Conservation (phyloP, 768 basidiomycete species). For the Pisolithus marmoratus region DNA sequence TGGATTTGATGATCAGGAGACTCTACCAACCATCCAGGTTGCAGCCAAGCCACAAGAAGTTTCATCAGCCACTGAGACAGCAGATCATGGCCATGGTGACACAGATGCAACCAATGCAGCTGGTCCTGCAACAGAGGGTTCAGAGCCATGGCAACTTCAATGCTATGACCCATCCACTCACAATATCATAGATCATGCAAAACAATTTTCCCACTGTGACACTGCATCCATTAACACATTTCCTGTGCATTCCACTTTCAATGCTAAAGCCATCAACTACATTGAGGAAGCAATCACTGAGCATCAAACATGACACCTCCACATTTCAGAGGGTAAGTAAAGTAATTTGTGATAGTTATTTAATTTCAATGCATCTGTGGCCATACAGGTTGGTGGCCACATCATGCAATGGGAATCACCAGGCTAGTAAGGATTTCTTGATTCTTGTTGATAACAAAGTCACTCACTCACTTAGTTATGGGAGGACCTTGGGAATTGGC, state of each 20-base stretch:
- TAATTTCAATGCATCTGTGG: background rate
- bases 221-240: background rate
- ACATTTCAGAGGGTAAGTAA: background rate
- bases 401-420: background rate
- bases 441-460: background rate
- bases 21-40: too few species aligned
- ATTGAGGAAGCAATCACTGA: background rate
- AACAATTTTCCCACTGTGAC: conserved; percentile 1
- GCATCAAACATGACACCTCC: background rate
- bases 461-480: background rate
- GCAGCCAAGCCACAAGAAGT: too few species aligned
- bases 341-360: background rate
- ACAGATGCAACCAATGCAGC: too few species aligned
- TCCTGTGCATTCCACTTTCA: background rate
- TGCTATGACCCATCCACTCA: background rate
- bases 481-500: conserved; percentile 5
- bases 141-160: background rate
- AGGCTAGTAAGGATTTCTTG: background rate
- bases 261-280: background rate
- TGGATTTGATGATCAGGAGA: too few species aligned
- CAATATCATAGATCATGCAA: background rate
- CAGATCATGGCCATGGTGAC: too few species aligned
- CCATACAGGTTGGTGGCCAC: background rate
- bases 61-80: too few species aligned
- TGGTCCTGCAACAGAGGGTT: background rate